Base-by-base conservation (phyloP, 2,329 filamentous ascomycete species). In the Colletotrichum sansevieriae region DNA sequence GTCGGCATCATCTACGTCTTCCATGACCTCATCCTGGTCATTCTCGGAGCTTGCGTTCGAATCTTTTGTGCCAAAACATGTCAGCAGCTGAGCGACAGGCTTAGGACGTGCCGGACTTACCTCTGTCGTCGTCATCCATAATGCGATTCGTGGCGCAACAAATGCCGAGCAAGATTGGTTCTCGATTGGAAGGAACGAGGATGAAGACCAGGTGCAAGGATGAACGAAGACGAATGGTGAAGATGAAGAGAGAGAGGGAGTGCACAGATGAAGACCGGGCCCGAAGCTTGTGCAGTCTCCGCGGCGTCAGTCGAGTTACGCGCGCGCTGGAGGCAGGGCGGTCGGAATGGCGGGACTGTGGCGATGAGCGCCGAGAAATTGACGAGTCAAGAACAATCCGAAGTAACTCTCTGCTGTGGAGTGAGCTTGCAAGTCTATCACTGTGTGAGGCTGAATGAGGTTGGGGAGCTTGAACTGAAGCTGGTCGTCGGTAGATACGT, bases 21-120 rank as follows among this genome's bases (percentile, higher is more conserved):
- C 86, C 85, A 89, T 88, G 41, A 86, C 80, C 74, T 89, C 87
- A 72, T 90, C 87, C 65, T 82, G 83, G 41, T 78, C 75, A 39
- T 84, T 83, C 37, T 84, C 83, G 22, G 83, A 84, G 73, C 81
- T 83, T 39, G 75, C 81, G 71, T 82, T 83, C 25, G 79, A 81
- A 15, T 75, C 74, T 77, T 41, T 12, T 13, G 37, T 15, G 49
- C 18, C 37, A 20, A 37, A 43, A 11, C 39, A 43, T n/a, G 22
- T 63, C 18, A 66, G 54, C 29, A 9, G 8, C 22, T 25, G 11
- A 12, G 22, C 3, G 10, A 22, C 3, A 8, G n/a, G 12, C 4
- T 33, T 25, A 29, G 15, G 1, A 13, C 9, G 4, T 7, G 20
- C 4, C 37, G 13, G n/a, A 13, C 51, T 72, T 60, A 74, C 75